Conservation (phyloP, 1,139 yeast genomes). For the Zygosaccharomyces pseudobailii region DNA sequence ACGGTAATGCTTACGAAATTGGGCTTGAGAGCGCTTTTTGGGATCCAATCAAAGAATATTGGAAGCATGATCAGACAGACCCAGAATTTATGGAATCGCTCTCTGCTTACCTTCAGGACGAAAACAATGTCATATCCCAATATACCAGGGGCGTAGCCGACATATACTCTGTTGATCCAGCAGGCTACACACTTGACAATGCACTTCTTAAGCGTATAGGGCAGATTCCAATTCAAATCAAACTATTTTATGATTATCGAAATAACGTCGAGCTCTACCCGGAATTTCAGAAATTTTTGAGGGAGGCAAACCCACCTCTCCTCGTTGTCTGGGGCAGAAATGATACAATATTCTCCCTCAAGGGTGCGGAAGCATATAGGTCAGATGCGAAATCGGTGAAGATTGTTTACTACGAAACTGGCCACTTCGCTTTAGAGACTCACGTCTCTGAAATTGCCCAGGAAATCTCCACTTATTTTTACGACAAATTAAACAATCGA, state of each 20-base stretch:
- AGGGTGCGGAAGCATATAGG: slow-evolving; percentile 40
- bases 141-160: slow-evolving; percentile 35
- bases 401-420: slow-evolving; percentile 34
- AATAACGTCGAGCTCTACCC: slow-evolving; percentile 38
- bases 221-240: neutral
- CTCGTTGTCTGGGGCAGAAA: slow-evolving; percentile 43
- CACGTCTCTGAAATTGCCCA: slow-evolving; percentile 34
- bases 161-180: slow-evolving; percentile 33
- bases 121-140: slow-evolving; percentile 29
- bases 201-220: slow-evolving; percentile 22
- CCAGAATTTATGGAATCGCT: slow-evolving; percentile 18
- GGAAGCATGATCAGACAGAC: slow-evolving; percentile 29
- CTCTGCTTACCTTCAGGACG: slow-evolving; percentile 19
- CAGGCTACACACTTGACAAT: slow-evolving; percentile 35
- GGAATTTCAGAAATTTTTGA: slow-evolving; percentile 37
- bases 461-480: slow-evolving; percentile 22
- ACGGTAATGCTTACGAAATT: slow-evolving; percentile 44
- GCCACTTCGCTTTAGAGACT: slow-evolving; percentile 41
- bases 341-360: slow-evolving; percentile 36
- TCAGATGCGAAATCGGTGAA: slow-evolving; percentile 34
- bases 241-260: slow-evolving; percentile 32
- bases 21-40: slow-evolving; percentile 39
- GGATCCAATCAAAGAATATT: slow-evolving; percentile 36
- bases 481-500: neutral
- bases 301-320: slow-evolving; percentile 37